Base-by-base conservation (phyloP, 2,329 filamentous ascomycete species). In the Exophiala sideris region DNA sequence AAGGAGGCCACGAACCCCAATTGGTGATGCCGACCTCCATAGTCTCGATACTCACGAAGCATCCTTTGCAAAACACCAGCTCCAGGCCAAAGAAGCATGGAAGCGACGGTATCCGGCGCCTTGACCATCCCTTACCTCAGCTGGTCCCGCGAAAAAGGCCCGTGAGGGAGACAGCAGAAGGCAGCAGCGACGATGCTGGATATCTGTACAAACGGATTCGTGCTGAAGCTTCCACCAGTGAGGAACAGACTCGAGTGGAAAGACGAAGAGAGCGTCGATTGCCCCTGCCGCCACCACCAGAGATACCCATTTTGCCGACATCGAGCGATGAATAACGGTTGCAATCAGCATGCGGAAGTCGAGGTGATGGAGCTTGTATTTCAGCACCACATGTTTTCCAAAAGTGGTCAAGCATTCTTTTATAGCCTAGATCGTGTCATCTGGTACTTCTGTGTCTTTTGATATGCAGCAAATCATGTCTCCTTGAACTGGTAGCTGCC, bases 401-500 rank as follows among this genome's bases (percentile, higher is more conserved):
- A 29, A 29, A 29, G 7, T 29, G 2, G 24, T 29, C 24, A 29
- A 2, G 5, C 5, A 29, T 29, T 5, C 24, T 29, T 29, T 29
- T 29, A 29, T 29, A 8, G 24, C 7, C 5, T 29, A 29, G 24
- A 29, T 32, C 35, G 53, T 45, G 50, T 24, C 40, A 21, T 18
- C 40, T 4, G 39, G n/a, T 10, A 41, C 16, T 21, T 41, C 11
- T 16, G 8, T 20, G 16, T 20, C 11, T 8, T 18, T 20, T 41
- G 10, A 20, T 16, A 20, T 11, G 14, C 16, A 14, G n/a, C 11
- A 24, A 7, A 32, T 73, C 71, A 89, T 54, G 86, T 89, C 79
- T 89, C 86, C 47, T 76, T 74, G 71, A 90, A 96, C 66, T 82
- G 79, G 71, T 95, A 96, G 14, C 83, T 79, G 21, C 88, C 85